Evolutionary conservation across 2,329 filamentous ascomycete genomes (phyloP).

Genomic region (Phyllosticta citriasiana): DNA sequence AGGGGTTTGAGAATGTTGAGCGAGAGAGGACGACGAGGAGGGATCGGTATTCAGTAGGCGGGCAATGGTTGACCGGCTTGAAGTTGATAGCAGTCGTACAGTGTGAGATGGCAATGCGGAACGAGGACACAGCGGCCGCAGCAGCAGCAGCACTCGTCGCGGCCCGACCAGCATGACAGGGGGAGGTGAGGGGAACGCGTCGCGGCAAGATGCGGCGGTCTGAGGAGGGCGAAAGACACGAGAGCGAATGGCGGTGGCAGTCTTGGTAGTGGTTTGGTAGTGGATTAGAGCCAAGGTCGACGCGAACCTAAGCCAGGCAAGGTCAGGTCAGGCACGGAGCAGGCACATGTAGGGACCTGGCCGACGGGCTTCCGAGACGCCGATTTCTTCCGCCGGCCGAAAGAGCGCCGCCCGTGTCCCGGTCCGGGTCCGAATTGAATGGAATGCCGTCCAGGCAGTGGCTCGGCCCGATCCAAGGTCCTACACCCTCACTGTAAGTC

Average conservation of each 20-base stretch:
- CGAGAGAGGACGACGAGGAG: conserved; percentile 17
- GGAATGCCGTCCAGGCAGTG: too few species aligned
- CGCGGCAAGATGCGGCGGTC: background rate
- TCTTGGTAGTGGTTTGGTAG: background rate
- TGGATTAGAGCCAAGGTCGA: background rate
- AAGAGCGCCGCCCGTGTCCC: too few species aligned
- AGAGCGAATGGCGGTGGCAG: background rate
- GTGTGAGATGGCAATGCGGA: conserved; percentile 15
- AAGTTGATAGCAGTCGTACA: conserved; percentile 13
- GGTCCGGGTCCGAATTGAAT: too few species aligned
- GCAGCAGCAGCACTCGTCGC: conserved; percentile 12
- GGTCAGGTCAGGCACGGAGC: too few species aligned
- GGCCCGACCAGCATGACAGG: conserved; percentile 11
- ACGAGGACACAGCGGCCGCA: conserved; percentile 17
- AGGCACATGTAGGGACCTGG: too few species aligned
- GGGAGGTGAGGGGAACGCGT: conserved; percentile 2
- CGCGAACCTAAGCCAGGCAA: background rate
- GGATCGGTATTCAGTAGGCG: conserved; percentile 31
- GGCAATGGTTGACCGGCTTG: conserved; percentile 15
- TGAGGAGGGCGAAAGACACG: background rate
- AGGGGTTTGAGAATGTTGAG: background rate
- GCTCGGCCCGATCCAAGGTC: too few species aligned
- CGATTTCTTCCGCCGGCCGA: too few species aligned
- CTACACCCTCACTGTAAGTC: too few species aligned
- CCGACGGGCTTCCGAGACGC: too few species aligned